phyloP scores from a whole-genome alignment of 1,139 yeast species.

The Blastobotrys capitulatus region DNA sequence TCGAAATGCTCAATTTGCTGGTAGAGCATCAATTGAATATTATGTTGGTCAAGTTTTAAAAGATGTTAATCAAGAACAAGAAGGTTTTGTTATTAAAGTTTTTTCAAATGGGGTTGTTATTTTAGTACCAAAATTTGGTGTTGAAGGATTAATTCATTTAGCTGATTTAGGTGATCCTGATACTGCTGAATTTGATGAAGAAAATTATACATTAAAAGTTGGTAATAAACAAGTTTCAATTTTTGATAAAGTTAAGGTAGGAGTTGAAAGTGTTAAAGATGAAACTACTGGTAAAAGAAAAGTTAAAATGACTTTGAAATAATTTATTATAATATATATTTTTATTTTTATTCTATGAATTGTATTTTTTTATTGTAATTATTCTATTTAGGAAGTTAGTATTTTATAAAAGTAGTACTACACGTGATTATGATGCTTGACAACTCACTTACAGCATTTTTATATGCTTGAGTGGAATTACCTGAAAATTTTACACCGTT shows the following conservation, averaged over 20 bases:
- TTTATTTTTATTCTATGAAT: too few relatives aligned
- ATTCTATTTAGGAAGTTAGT: too few relatives aligned
- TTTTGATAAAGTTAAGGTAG: conserved; percentile 81
- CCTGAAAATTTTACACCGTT: too few relatives aligned
- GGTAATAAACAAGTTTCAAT: conserved; percentile 53
- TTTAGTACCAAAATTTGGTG: conserved; percentile 94
- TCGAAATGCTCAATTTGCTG: conserved; percentile 98
- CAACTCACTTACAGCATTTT: too few relatives aligned
- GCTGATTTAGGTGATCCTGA: conserved; percentile 67
- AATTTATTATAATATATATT: neutral
- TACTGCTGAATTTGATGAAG: conserved; percentile 70
- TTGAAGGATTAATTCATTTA: conserved; percentile 84
- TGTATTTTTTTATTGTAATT: too few relatives aligned
- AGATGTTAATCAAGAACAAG: conserved; percentile 61
- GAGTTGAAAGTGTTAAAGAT: conserved; percentile 75
- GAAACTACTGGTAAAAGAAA: conserved; percentile 89
- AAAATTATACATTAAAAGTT: conserved; percentile 63
- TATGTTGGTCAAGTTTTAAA: conserved; percentile 98
- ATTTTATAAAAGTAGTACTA: too few relatives aligned
- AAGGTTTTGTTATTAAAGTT: conserved; percentile 88
- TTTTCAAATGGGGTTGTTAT: conserved; percentile 95
- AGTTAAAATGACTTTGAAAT: conserved; percentile 54
- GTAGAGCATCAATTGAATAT: conserved; percentile 95
- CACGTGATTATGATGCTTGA: too few relatives aligned
- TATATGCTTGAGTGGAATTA: too few relatives aligned